phyloP scores from a whole-genome alignment of 768 basidiomycete genomes.

The Amanita jacksonii region DNA sequence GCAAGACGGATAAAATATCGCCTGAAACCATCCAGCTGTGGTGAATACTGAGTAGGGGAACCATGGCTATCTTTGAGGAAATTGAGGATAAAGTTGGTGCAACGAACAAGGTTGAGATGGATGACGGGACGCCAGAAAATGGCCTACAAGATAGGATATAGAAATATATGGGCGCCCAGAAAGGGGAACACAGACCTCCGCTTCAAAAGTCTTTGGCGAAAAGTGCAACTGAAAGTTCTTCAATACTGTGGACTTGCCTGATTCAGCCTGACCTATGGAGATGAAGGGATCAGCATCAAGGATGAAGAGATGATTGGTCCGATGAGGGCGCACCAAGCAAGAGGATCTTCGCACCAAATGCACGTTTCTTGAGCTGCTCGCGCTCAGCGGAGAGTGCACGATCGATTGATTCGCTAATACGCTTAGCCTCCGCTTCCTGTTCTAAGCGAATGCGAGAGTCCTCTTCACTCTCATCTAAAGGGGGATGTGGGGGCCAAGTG shows the following conservation, averaged over 20 bases:
- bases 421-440: slow-evolving; percentile 40
- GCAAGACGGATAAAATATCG: slow-evolving; percentile 40
- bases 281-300: background rate
- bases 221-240: slow-evolving; percentile 60
- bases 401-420: slow-evolving; percentile 47
- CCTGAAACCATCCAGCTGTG: slow-evolving; percentile 23
- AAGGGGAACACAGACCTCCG: slow-evolving; percentile 30
- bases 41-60: slow-evolving; percentile 12
- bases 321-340: slow-evolving; percentile 37
- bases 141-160: slow-evolving; percentile 17
- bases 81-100: slow-evolving; percentile 30
- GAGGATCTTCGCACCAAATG: slow-evolving; percentile 37
- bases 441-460: slow-evolving; percentile 30
- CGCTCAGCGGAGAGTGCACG: slow-evolving; percentile 37
- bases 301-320: background rate
- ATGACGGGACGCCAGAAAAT: slow-evolving; percentile 58
- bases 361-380: slow-evolving; percentile 28
- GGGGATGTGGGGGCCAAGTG: slow-evolving; percentile 20
- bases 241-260: slow-evolving; percentile 57
- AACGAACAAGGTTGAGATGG: slow-evolving; percentile 57
- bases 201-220: slow-evolving; percentile 46
- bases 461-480: slow-evolving; percentile 30
- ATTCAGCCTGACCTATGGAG: slow-evolving; percentile 50
- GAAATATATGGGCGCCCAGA: background rate
- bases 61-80: slow-evolving; percentile 18